Percentiles rank a stretch among this genome's conserved stretches.
These are phyloP conservation scores for Aspergillus sergii DNA, from an alignment of 2,329 filamentous ascomycete species.

Conservation along the genomic window DNA sequence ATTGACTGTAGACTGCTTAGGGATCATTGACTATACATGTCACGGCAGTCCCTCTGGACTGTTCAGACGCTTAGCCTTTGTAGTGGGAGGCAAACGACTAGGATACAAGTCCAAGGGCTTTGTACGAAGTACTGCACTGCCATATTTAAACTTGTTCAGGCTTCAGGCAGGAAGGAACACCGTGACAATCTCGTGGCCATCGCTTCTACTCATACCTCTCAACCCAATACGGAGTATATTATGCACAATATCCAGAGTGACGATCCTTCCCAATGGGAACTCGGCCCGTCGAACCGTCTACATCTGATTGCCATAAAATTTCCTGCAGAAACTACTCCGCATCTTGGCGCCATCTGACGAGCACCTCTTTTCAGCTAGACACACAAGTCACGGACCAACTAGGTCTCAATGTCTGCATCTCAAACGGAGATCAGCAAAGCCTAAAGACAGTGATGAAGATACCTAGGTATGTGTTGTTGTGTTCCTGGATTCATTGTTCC, in stretches of 20 bases:
- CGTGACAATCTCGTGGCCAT: too few relatives aligned
- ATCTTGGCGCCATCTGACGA: conserved; percentile 1
- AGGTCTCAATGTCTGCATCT: too few relatives aligned
- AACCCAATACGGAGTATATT: neutral
- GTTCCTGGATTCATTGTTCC: neutral
- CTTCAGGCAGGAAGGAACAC: too few relatives aligned
- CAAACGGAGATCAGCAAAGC: neutral
- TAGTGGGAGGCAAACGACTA: too few relatives aligned
- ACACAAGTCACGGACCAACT: neutral
- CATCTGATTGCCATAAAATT: neutral
- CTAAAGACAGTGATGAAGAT: neutral
- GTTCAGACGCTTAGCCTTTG: too few relatives aligned
- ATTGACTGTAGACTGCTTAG: too few relatives aligned
- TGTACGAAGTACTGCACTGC: too few relatives aligned
- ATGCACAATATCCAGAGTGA: neutral
- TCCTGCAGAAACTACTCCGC: conserved; percentile 1
- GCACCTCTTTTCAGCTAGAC: too few relatives aligned
- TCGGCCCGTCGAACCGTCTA: conserved; percentile 11
- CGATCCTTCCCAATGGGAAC: conserved; percentile 5
- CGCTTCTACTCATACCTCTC: neutral
- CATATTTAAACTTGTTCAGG: too few relatives aligned
- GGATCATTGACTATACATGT: too few relatives aligned
- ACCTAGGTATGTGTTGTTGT: neutral
- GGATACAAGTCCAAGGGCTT: too few relatives aligned
- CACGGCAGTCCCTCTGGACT: too few relatives aligned